These are phyloP conservation scores for Paramarasmius palmivorus DNA, from an alignment of 1,284 basidiomycete genomes.

Conservation along the genomic window DNA sequence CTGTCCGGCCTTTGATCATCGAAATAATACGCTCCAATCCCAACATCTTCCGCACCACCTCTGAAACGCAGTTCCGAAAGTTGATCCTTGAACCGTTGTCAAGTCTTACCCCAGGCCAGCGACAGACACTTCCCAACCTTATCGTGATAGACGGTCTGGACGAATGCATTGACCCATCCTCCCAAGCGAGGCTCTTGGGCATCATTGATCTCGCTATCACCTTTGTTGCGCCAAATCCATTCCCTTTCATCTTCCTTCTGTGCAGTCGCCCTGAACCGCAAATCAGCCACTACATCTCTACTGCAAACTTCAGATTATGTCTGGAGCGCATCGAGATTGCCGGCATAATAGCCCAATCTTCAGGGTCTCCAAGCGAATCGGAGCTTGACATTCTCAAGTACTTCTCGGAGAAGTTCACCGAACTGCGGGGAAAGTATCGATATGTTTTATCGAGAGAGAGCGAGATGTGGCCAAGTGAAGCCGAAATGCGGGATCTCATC, in stretches of 20 bases:
- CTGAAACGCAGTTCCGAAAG: not conserved
- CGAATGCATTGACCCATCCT: not conserved
- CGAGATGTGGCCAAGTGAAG: not conserved
- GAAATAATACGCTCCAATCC: not conserved
- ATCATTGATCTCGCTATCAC: not conserved
- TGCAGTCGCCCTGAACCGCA: constrained; percentile 1
- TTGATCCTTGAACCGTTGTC: not conserved
- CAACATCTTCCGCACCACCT: not conserved
- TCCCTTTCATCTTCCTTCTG: not conserved
- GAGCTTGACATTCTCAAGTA: not conserved
- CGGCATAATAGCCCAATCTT: too few species aligned
- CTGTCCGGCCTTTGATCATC: not conserved
- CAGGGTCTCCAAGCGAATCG: not conserved
- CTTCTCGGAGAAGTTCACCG: not conserved
- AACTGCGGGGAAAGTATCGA: not conserved
- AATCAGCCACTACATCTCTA: not conserved
- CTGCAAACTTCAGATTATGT: not conserved
- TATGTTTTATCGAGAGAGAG: not conserved
- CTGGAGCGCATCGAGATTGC: not conserved
- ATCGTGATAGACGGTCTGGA: constrained; percentile 1
- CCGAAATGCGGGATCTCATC: not conserved
- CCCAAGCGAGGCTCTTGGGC: not conserved
- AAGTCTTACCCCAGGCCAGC: not conserved
- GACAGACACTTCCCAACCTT: not conserved
- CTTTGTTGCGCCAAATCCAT: not conserved